These are phyloP conservation scores for Russula foetens DNA, from an alignment of 768 basidiomycete species.

Conservation along the genomic window DNA sequence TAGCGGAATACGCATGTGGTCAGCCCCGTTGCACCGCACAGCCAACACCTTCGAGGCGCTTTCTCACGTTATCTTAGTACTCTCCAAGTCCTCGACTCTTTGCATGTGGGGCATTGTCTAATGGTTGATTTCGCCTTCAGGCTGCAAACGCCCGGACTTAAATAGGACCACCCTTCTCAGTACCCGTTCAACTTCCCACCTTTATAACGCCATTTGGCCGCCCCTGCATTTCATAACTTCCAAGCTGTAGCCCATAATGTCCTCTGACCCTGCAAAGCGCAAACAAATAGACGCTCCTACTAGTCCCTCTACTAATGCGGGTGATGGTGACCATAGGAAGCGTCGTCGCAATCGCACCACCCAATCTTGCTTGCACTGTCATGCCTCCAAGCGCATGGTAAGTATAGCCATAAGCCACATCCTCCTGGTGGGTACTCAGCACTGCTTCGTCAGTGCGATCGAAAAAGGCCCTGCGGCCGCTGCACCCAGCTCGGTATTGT, in stretches of 20 bases:
- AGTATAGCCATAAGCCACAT: constrained; percentile 25
- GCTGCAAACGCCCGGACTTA: not conserved
- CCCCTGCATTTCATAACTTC: not conserved
- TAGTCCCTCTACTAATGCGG: constrained; percentile 20
- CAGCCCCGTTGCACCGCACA: too few relatives aligned
- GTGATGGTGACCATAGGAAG: constrained; percentile 49
- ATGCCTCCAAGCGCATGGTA: constrained; percentile 70
- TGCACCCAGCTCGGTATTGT: constrained; percentile 35
- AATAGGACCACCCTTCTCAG: not conserved
- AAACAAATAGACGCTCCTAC: constrained; percentile 25
- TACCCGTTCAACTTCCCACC: not conserved
- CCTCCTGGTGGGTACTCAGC: not conserved
- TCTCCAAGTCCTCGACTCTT: not conserved
- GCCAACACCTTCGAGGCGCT: too few relatives aligned
- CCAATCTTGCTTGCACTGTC: constrained; percentile 66
- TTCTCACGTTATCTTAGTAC: constrained; percentile 7
- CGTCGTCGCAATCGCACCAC: constrained; percentile 65
- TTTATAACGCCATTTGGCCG: not conserved
- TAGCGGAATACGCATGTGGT: too few relatives aligned
- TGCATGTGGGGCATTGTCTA: not conserved
- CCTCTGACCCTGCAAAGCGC: constrained; percentile 23
- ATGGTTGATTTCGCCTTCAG: not conserved
- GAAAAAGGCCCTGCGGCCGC: constrained; percentile 42
- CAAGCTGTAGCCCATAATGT: constrained; percentile 14
- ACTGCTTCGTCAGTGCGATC: constrained; percentile 32